Conservation (phyloP, 805 yeast genomes). For the Wickerhamiella brachini region DNA sequence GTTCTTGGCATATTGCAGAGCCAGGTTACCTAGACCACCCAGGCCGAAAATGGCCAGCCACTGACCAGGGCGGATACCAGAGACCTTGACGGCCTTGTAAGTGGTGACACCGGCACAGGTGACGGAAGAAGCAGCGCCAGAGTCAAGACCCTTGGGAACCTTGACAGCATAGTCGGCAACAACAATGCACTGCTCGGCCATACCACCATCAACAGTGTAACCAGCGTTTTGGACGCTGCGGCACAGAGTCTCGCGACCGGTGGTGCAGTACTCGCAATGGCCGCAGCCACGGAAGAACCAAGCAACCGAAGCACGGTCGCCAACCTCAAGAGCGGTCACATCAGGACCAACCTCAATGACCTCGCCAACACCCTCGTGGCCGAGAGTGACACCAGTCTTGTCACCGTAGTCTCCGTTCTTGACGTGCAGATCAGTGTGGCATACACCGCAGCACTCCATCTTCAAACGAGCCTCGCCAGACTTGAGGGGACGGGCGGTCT, state of each 20-base stretch:
- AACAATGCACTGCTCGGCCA: slow-evolving; percentile 83
- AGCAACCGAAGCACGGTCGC: slow-evolving; percentile 73
- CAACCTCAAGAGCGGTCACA: slow-evolving; percentile 58
- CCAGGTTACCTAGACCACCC: slow-evolving; percentile 64
- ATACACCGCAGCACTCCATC: slow-evolving; percentile 79
- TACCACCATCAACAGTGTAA: slow-evolving; percentile 80
- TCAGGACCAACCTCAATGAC: slow-evolving; percentile 64
- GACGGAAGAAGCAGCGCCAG: slow-evolving; percentile 67
- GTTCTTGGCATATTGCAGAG: slow-evolving; percentile 51
- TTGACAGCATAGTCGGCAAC: slow-evolving; percentile 78
- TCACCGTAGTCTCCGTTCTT: slow-evolving; percentile 84
- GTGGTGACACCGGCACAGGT: slow-evolving; percentile 88
- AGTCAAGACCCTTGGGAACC: slow-evolving; percentile 60
- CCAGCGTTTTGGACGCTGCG: slow-evolving; percentile 60
- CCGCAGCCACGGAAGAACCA: slow-evolving; percentile 73
- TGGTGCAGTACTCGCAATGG: slow-evolving; percentile 62
- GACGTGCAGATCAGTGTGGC: slow-evolving; percentile 92
- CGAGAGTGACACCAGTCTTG: slow-evolving; percentile 68
- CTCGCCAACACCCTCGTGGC: slow-evolving; percentile 83
- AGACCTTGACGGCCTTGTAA: slow-evolving; percentile 78
- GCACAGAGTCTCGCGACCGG: slow-evolving; percentile 58
- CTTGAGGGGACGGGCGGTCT: slow-evolving; percentile 21
- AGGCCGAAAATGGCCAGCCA: slow-evolving; percentile 73
- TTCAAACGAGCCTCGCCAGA: slow-evolving; percentile 66
- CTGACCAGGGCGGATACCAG: slow-evolving; percentile 53